These are phyloP conservation scores for Toxoplasma gondii DNA, from an alignment of 169 alveolate genomes.

Conservation along the genomic window DNA sequence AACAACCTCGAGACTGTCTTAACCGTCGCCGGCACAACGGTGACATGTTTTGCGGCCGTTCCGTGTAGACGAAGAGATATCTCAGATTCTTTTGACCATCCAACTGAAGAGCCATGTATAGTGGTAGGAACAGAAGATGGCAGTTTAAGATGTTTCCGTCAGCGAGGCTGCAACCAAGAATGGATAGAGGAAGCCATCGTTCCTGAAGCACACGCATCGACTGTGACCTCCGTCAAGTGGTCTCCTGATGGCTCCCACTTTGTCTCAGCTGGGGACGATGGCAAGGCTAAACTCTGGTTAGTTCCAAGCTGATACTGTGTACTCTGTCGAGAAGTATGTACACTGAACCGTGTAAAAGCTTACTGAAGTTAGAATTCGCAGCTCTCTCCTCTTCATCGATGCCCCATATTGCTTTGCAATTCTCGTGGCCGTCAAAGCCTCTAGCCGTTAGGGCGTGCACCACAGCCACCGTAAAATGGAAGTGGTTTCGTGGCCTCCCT, in stretches of 20 bases:
- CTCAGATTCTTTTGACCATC: background rate
- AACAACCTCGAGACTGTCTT: background rate
- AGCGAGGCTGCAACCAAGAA: background rate
- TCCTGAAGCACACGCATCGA: background rate
- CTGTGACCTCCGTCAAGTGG: background rate
- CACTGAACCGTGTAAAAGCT: no score
- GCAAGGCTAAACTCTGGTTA: background rate
- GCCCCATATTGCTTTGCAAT: no score
- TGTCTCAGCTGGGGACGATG: constrained; percentile 6
- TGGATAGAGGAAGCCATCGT: background rate
- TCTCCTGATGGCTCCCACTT: background rate
- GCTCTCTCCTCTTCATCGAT: no score
- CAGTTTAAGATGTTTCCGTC: background rate
- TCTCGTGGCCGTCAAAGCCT: no score
- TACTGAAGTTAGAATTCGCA: no score
- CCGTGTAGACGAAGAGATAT: background rate
- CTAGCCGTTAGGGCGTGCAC: no score
- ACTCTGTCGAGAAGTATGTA: no score
- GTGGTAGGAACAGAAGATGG: constrained; percentile 18
- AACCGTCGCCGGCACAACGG: background rate
- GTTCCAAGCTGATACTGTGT: background rate
- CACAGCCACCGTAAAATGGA: no score
- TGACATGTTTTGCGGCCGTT: background rate
- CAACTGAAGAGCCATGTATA: background rate
- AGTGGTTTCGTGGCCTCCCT: no score